These are phyloP conservation scores for Clavispora santaluciae DNA, from an alignment of 805 yeast genomes.

Conservation along the genomic window DNA sequence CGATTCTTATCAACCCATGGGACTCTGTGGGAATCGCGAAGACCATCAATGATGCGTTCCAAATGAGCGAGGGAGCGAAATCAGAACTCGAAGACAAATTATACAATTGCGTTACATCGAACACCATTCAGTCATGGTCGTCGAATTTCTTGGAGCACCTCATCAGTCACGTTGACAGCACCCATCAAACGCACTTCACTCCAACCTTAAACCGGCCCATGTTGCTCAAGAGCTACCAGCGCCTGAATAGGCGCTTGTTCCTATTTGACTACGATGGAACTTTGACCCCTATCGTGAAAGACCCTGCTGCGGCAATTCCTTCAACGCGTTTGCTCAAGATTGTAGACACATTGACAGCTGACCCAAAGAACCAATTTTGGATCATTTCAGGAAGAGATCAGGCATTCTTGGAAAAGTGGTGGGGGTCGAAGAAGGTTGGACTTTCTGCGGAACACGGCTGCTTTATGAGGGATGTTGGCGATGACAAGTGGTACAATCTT, in stretches of 20 bases:
- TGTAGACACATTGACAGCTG: slow-evolving; percentile 57
- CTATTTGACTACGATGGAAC: slow-evolving; percentile 98
- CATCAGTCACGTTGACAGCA: slow-evolving; percentile 33
- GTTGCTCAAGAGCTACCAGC: slow-evolving; percentile 53
- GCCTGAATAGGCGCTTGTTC: slow-evolving; percentile 67
- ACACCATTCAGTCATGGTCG: slow-evolving; percentile 82
- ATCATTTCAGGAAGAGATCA: slow-evolving; percentile 95
- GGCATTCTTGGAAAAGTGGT: slow-evolving; percentile 80
- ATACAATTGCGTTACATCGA: slow-evolving; percentile 58
- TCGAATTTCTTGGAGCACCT: slow-evolving; percentile 51
- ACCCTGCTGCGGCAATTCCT: slow-evolving; percentile 98
- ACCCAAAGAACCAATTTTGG: slow-evolving; percentile 87
- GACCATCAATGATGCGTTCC: slow-evolving; percentile 66
- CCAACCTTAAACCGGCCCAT: slow-evolving; percentile 78
- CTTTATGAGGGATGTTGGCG: slow-evolving; percentile 72
- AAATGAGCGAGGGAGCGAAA: slow-evolving; percentile 46
- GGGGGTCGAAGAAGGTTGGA: slow-evolving; percentile 71
- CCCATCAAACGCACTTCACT: slow-evolving; percentile 43
- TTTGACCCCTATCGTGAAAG: slow-evolving; percentile 89
- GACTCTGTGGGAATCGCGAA: slow-evolving; percentile 91
- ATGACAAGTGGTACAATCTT: slow-evolving; percentile 72
- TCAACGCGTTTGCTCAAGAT: slow-evolving; percentile 62
- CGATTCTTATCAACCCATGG: slow-evolving; percentile 93
- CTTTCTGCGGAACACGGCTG: slow-evolving; percentile 98
- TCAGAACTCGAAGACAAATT: slow-evolving; percentile 46